Evolutionary conservation across 192 early-diverging fungal species (phyloP).

Genomic region (Umbelopsis sp.): DNA sequence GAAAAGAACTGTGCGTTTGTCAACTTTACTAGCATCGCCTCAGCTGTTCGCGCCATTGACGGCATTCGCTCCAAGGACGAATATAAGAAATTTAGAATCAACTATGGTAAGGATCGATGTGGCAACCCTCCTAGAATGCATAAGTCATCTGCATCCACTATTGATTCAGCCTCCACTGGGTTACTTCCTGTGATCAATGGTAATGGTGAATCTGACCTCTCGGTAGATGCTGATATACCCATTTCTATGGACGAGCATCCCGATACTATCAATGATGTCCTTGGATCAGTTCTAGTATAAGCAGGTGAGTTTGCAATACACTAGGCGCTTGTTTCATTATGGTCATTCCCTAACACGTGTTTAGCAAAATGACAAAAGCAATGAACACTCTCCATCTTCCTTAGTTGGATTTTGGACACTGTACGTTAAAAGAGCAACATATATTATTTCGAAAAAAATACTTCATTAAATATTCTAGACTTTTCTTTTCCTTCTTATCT

Average conservation of each 20-base stretch:
- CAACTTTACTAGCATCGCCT: slow-evolving; percentile 78
- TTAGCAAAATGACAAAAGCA: background rate
- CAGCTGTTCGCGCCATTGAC: slow-evolving; percentile 81
- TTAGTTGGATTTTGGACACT: too few relatives aligned
- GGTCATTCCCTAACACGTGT: background rate
- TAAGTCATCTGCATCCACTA: slow-evolving; percentile 22
- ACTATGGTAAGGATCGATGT: slow-evolving; percentile 90
- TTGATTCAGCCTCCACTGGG: slow-evolving; percentile 6
- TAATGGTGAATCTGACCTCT: background rate
- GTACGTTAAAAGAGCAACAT: too few relatives aligned
- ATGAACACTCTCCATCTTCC: too few relatives aligned
- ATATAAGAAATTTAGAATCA: slow-evolving; percentile 64
- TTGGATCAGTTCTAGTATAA: slow-evolving; percentile 17
- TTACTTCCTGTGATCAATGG: slow-evolving; percentile 9
- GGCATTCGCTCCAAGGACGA: slow-evolving; percentile 61
- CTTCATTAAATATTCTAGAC: too few relatives aligned
- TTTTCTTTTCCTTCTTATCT: too few relatives aligned
- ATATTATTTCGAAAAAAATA: too few relatives aligned
- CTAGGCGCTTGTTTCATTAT: background rate
- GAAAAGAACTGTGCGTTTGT: slow-evolving; percentile 89
- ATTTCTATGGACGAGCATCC: slow-evolving; percentile 19
- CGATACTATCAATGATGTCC: slow-evolving; percentile 8
- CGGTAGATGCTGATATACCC: slow-evolving; percentile 2
- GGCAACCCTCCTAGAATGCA: slow-evolving; percentile 67
- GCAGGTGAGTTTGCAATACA: background rate